Conservation (phyloP, 2,329 filamentous ascomycete genomes). For the Venturia oleaginea region DNA sequence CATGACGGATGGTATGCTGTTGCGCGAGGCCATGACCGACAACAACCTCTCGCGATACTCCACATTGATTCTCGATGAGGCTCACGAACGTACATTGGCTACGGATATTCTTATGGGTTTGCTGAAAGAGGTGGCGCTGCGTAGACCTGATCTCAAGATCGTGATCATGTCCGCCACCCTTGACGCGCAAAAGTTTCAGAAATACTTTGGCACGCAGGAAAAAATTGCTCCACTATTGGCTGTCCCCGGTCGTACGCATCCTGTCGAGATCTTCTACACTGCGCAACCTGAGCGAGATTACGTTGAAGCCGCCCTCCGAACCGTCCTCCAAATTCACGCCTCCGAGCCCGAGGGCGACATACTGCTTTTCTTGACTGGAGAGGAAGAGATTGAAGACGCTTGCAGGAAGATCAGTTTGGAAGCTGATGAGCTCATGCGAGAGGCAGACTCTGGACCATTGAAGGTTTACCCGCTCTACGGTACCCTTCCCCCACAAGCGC, state of each 20-base stretch:
- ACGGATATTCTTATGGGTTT: constrained; percentile 93
- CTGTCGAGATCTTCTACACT: constrained; percentile 98
- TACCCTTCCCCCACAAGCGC: constrained; percentile 81
- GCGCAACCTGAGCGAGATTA: constrained; percentile 94
- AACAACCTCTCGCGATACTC: constrained; percentile 83
- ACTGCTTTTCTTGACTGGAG: constrained; percentile 87
- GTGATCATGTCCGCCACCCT: constrained; percentile 96
- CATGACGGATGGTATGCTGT: constrained; percentile 98
- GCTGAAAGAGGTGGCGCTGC: constrained; percentile 84
- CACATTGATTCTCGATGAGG: constrained; percentile 96
- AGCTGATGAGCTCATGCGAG: constrained; percentile 80
- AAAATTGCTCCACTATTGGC: constrained; percentile 86
- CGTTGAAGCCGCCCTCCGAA: constrained; percentile 87
- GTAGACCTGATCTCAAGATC: constrained; percentile 78
- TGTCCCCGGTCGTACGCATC: constrained; percentile 89
- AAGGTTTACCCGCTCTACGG: constrained; percentile 91
- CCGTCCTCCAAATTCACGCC: constrained; percentile 92
- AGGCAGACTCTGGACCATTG: constrained; percentile 84
- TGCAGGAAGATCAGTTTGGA: constrained; percentile 86
- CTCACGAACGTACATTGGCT: constrained; percentile 91
- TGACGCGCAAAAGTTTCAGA: constrained; percentile 95
- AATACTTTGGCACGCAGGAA: constrained; percentile 59
- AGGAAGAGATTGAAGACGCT: constrained; percentile 97
- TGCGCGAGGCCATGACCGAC: constrained; percentile 89
- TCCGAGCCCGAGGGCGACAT: constrained; percentile 89